Evolutionary conservation across 2,329 filamentous ascomycete species (phyloP).

Genomic region (Diaporthe vaccinii): DNA sequence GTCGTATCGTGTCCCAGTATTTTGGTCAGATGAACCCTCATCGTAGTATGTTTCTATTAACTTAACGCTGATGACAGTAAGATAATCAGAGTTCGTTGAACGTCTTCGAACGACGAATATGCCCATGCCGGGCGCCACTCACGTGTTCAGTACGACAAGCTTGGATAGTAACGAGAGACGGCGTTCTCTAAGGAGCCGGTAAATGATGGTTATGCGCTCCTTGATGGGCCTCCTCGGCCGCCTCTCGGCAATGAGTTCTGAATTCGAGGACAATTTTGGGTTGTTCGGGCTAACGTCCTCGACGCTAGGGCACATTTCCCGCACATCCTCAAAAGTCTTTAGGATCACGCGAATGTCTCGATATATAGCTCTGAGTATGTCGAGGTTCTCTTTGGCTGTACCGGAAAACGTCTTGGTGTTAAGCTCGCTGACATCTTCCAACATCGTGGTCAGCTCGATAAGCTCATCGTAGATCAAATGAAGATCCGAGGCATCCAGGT

Average conservation of each 20-base stretch:
- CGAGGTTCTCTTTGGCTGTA: neutral
- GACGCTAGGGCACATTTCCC: neutral
- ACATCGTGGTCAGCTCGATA: conserved; percentile 3
- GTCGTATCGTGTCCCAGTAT: neutral
- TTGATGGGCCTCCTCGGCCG: neutral
- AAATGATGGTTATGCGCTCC: neutral
- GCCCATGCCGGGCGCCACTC: neutral
- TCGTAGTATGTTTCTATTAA: conserved; percentile 8
- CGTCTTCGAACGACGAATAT: neutral
- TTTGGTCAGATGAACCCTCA: neutral
- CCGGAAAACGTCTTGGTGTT: neutral
- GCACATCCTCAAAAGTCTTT: neutral
- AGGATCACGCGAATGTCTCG: neutral
- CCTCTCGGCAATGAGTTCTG: neutral
- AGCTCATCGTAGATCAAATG: conserved; percentile 22
- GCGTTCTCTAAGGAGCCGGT: neutral
- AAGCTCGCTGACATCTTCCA: neutral
- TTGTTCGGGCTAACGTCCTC: neutral
- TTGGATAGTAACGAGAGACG: conserved; percentile 17
- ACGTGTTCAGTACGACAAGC: conserved; percentile 16
- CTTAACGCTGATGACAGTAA: neutral
- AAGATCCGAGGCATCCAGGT: neutral
- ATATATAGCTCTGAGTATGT: neutral
- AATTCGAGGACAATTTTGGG: neutral
- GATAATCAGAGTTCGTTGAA: neutral